Evolutionary conservation across 495 filamentous ascomycete species (phyloP).

Genomic region (Xylaria telfairii): DNA sequence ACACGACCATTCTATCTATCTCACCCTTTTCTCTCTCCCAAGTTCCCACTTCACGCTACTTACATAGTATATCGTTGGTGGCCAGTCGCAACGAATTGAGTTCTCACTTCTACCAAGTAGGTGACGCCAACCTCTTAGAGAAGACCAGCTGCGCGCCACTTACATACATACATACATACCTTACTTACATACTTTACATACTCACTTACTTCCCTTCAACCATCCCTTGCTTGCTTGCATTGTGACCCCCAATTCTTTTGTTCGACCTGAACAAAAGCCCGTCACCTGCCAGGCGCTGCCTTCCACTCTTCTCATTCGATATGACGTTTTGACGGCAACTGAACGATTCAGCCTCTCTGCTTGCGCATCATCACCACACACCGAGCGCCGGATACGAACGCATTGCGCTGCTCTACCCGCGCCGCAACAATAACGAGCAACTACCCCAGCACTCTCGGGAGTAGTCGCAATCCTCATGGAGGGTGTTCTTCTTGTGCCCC

Average conservation of each 20-base stretch:
- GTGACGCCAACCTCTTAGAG: background rate
- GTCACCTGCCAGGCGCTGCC: background rate
- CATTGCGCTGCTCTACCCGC: constrained; percentile 31
- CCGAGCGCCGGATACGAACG: constrained; percentile 1
- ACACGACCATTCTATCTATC: background rate
- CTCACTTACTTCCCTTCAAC: background rate
- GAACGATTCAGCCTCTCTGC: background rate
- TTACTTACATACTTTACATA: no score
- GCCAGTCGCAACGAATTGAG: background rate
- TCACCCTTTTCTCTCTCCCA: background rate
- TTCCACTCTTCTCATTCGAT: background rate
- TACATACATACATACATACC: no score
- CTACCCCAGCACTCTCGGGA: constrained; percentile 30
- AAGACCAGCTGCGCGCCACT: background rate
- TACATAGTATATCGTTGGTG: background rate
- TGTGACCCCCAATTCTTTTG: constrained; percentile 3
- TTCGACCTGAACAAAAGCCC: constrained; percentile 6
- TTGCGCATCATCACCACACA: constrained; percentile 5
- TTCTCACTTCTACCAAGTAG: background rate
- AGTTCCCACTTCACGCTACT: no score
- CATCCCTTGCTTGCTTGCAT: constrained; percentile 11
- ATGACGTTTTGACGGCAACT: constrained; percentile 22
- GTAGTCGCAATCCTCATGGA: constrained; percentile 49
- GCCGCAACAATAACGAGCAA: constrained; percentile 29
- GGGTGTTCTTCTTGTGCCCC: constrained; percentile 59